A percentile compares a stretch with the other conserved stretches of the same genome.
These are phyloP conservation scores for Curvularia sp. DNA, from an alignment of 2,329 filamentous ascomycete species.

Conservation along the genomic window DNA sequence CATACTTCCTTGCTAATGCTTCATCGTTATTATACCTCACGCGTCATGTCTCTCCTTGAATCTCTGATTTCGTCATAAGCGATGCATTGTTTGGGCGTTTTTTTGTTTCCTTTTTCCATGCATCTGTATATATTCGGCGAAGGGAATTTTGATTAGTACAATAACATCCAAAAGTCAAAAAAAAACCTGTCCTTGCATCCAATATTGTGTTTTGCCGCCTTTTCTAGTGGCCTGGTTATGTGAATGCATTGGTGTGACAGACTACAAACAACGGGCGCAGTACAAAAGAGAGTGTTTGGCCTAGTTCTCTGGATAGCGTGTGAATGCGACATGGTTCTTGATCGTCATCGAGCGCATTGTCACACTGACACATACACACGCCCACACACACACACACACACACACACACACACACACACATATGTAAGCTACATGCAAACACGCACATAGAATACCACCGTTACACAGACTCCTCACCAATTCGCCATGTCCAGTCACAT, in stretches of 20 bases:
- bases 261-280: neutral
- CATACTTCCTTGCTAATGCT: constrained; percentile 33
- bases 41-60: constrained; percentile 36
- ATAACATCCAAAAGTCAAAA: neutral
- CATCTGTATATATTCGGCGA: neutral
- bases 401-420: no score
- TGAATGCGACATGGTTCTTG: no score
- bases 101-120: neutral
- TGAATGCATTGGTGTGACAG: neutral
- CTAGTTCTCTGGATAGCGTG: neutral
- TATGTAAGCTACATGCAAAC: no score
- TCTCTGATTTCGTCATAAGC: constrained; percentile 7
- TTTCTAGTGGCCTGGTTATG: neutral
- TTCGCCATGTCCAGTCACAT: neutral
- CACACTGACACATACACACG: no score
- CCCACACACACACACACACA: no score
- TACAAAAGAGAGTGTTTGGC: neutral
- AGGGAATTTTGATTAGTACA: neutral
- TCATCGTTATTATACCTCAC: constrained; percentile 14
- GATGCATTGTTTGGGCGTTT: constrained; percentile 16
- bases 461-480: neutral
- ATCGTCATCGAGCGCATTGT: no score
- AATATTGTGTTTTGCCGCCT: neutral
- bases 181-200: neutral
- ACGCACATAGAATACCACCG: neutral